Conservation (phyloP, 2,329 filamentous ascomycete genomes). For the Fusarium piperis region DNA sequence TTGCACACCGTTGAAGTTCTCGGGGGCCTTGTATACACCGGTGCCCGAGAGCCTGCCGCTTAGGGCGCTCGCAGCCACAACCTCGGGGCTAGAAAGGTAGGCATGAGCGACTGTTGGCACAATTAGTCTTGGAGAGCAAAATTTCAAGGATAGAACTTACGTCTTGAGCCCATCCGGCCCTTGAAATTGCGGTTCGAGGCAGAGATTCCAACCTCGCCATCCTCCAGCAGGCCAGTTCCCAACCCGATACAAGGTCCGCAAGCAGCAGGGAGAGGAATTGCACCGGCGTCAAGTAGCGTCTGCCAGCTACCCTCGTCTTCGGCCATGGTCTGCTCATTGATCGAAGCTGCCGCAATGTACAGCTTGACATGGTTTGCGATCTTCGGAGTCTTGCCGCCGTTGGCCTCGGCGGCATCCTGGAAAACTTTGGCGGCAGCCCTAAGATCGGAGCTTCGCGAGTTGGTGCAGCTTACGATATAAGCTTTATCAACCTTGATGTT, state of each 20-base stretch:
- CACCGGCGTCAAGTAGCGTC: constrained; percentile 55
- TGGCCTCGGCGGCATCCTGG: constrained; percentile 72
- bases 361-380: constrained; percentile 81
- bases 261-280: not conserved
- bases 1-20: constrained; percentile 49
- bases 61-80: constrained; percentile 87
- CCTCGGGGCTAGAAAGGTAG: constrained; percentile 86
- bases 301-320: constrained; percentile 88
- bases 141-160: not conserved
- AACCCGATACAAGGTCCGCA: constrained; percentile 89
- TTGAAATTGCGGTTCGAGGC: constrained; percentile 91
- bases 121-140: not conserved
- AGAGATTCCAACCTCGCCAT: constrained; percentile 83
- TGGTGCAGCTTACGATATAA: constrained; percentile 89
- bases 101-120: constrained; percentile 56
- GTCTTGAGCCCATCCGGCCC: constrained; percentile 76
- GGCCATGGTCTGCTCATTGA: constrained; percentile 77
- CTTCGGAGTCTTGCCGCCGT: constrained; percentile 68
- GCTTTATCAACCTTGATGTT: constrained; percentile 82
- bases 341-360: constrained; percentile 88
- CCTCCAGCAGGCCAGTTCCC: constrained; percentile 76
- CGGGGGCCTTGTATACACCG: constrained; percentile 77
- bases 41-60: constrained; percentile 76
- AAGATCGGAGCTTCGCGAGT: constrained; percentile 78
- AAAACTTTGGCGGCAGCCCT: constrained; percentile 85